A percentile compares a stretch with the other conserved stretches of the same genome.
These are phyloP conservation scores for Penicillium taxi DNA, from an alignment of 495 filamentous ascomycete genomes.

Conservation along the genomic window DNA sequence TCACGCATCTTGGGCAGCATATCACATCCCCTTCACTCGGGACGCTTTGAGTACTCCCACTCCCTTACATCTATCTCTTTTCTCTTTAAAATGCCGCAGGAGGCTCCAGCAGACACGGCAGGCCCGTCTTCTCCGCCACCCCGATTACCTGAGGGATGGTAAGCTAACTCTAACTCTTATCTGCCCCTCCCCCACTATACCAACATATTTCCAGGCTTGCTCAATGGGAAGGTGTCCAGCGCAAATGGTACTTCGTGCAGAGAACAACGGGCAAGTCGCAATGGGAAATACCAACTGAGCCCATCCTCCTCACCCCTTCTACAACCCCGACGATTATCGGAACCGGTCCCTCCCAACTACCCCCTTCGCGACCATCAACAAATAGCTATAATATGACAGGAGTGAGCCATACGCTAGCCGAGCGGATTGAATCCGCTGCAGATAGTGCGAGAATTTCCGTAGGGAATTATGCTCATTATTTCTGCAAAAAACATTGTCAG, in stretches of 20 bases:
- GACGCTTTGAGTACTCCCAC: constrained; percentile 2
- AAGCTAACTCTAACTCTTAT: constrained; percentile 12
- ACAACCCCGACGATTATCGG: constrained; percentile 28
- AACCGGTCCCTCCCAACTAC: constrained; percentile 23
- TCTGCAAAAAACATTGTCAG: constrained; percentile 14
- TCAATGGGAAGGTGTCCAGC: constrained; percentile 68
- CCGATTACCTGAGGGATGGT: constrained; percentile 63
- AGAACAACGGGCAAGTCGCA: constrained; percentile 65
- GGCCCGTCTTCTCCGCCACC: constrained; percentile 66
- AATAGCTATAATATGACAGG: constrained; percentile 11
- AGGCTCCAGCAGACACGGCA: constrained; percentile 52
- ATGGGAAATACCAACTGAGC: constrained; percentile 68
- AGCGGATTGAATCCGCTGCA: constrained; percentile 10
- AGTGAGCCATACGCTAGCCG: constrained; percentile 9
- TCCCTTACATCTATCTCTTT: constrained; percentile 1
- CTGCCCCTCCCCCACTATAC: constrained; percentile 1
- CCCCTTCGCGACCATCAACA: constrained; percentile 12
- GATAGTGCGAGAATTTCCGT: constrained; percentile 23
- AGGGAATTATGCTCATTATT: constrained; percentile 21
- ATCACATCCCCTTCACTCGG: constrained; percentile 3
- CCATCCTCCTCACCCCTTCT: constrained; percentile 38
- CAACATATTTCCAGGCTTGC: constrained; percentile 48
- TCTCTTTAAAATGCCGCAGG: constrained; percentile 18
- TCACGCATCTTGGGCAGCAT: constrained; percentile 2
- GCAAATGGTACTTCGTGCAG: constrained; percentile 76